Base-by-base conservation (phyloP, 2,329 filamentous ascomycete genomes). In the Cytospora piceicola region DNA sequence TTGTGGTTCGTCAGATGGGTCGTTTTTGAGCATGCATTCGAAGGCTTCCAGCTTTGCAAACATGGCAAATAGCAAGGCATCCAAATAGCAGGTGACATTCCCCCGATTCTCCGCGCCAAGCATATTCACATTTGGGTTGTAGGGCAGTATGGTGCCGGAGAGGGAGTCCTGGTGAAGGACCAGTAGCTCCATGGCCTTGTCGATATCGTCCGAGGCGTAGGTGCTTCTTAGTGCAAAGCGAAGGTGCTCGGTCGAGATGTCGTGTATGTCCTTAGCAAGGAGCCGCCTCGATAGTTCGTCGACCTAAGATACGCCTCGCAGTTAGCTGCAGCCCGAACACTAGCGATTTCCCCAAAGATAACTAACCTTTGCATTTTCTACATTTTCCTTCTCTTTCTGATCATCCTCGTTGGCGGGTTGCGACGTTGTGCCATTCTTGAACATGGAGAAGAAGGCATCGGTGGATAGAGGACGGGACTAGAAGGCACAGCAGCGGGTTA, bases 1-100 rank as follows among this genome's bases (percentile, higher is more conserved):
- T 69, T 90, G 86, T 14, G 81, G 77, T 69, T 92, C 88, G 67
- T 95, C 91, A 30, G 88, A 84, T 68, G 92, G 92, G 9, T 89
- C 88, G 65, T 90, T 90, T 75, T 92, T 94, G 39, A 97, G 82
- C 83, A 98, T 96, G 58, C 91, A 92, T 76, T 98, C 94, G 75
- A 97, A 99, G 69, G 91, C 94, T 70, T 93, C 90, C 46, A 97
- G 83, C 67, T 92, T 89, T 22, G 92, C 91, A 75, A 98, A 98
- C 93, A 99, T 97, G 75, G 94, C 91, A 75, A 97, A 98, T 1
- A 99, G 84, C 27, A 98, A 80, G 0, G 94, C 86, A 75, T 98
- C 95, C 20, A 98, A 82, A 75, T 96, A 98, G 79, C 95, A 99
- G n/a, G 94, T 98, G 42, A 97, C 93, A 57, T 86, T 87, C 54